Base-by-base conservation (phyloP, 129 eudicot genomes). In the Centella asiatica region DNA sequence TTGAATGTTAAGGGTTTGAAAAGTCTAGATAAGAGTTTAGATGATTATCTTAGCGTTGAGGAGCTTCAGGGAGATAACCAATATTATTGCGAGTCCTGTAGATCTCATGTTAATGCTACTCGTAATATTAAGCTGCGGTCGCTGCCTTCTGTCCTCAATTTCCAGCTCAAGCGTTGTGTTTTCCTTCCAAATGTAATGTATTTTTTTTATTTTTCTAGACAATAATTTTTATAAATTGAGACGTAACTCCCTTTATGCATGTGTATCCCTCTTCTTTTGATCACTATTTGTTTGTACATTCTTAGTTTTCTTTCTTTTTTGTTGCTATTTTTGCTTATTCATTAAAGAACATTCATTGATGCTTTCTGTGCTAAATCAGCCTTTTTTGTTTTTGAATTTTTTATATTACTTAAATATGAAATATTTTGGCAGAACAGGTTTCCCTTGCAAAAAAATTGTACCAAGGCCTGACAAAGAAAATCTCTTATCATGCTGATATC, bases 101-200 rank as follows among this genome's bases (percentile, higher is more conserved):
- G 88, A 53, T 72, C 83, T 58, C 85, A 92, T 64, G 99, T 77
- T 61, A 78, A 92, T 80, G 99, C 99, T 76, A 82, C 96, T 34
- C 99, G 99, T 25, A 76, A 86, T 80, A 92, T 87, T 69, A 82
- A 78, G 81, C 74, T 92, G 84, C 88, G 86, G 54, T 77, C 92
- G 26, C 77, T 92, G 79, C 99, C 99, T 56, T 78, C 88, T 49
- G 88, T 92, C 49, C 86, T 92, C 57, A 92, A 80, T 70, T 84
- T 92, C 73, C 99, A 92, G 88, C 99, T 92, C 74, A 92, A 92
- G 81, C 99, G 99, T 34, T 92, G 96, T 74, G 76, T 92, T 45
- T 92, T 92, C 73, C 88, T 87, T 46, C 96, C 94, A 64, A 92
- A 92, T 74, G 99, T 92, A 85, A 45, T 27, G 40, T 18, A 49